A percentile compares a stretch with the other conserved stretches of the same genome.
phyloP scores from a whole-genome alignment of 345 rosid genomes.

The Lepidium didymum region DNA sequence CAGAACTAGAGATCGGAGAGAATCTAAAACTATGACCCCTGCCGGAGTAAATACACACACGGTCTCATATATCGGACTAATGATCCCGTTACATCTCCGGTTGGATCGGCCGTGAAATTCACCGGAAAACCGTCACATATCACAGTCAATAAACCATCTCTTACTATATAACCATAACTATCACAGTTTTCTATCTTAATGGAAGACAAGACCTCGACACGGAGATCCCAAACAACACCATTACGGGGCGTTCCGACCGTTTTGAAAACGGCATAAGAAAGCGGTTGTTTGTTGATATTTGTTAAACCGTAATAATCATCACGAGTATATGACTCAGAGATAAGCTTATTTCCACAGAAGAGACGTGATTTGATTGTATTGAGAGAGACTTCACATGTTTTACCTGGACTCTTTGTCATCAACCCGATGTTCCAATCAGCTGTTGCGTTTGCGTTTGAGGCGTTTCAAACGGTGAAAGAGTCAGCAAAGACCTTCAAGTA shows the following conservation, averaged over 20 bases:
- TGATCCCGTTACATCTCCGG: neutral
- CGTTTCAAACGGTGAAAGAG: neutral
- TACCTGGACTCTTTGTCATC: neutral
- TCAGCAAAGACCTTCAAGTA: conserved; percentile 2
- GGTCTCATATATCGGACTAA: neutral
- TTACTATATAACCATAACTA: too few relatives aligned
- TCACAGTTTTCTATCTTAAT: neutral
- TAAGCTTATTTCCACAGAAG: neutral
- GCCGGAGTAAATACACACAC: neutral
- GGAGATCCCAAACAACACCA: neutral
- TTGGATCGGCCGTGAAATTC: neutral
- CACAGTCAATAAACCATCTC: neutral
- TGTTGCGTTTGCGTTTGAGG: neutral
- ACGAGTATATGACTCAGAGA: neutral
- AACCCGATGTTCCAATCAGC: conserved; percentile 1
- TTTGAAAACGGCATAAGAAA: neutral
- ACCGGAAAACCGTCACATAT: neutral
- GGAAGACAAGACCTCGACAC: neutral
- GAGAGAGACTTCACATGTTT: neutral
- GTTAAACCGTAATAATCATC: neutral
- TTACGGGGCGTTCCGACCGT: neutral
- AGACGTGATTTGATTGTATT: neutral
- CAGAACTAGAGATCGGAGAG: neutral
- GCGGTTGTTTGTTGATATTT: neutral
- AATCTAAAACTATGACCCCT: neutral